Percentiles rank a stretch among this genome's conserved stretches.
Conservation (phyloP, 345 rosid species). For the Ailanthus altissimus region DNA sequence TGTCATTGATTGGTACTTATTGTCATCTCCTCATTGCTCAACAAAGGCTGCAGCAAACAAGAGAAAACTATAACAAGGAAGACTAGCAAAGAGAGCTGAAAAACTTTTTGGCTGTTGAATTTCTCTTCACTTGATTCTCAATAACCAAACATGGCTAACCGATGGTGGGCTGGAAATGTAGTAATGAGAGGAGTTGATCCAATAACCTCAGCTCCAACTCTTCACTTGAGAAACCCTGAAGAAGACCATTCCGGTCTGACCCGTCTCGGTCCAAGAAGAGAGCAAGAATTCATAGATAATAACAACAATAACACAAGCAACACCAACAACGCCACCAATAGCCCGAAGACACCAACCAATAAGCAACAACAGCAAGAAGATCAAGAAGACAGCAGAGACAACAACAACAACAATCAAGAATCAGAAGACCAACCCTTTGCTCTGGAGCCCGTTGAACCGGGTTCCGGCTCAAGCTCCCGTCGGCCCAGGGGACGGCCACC, state of each 20-base stretch:
- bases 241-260: constrained; percentile 30
- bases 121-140: background rate
- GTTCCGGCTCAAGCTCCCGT: constrained; percentile 56
- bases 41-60: background rate
- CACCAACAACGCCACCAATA: constrained; percentile 33
- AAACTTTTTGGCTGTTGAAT: background rate
- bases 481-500: constrained; percentile 87
- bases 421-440: constrained; percentile 31
- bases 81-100: background rate
- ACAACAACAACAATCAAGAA: constrained; percentile 23
- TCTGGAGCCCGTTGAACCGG: constrained; percentile 40
- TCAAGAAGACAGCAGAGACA: constrained; percentile 45
- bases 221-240: constrained; percentile 49
- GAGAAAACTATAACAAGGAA: background rate
- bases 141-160: constrained; percentile 61
- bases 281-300: constrained; percentile 49
- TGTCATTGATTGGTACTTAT: background rate
- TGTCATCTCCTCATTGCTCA: background rate
- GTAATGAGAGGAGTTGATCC: constrained; percentile 67
- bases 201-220: constrained; percentile 48
- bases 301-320: constrained; percentile 17
- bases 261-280: constrained; percentile 48
- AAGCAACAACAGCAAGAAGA: constrained; percentile 46
- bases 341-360: constrained; percentile 12
- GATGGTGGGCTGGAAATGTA: constrained; percentile 83